Evolutionary conservation across 495 filamentous ascomycete genomes (phyloP).

Genomic region (Hypoxylon cercidicola): DNA sequence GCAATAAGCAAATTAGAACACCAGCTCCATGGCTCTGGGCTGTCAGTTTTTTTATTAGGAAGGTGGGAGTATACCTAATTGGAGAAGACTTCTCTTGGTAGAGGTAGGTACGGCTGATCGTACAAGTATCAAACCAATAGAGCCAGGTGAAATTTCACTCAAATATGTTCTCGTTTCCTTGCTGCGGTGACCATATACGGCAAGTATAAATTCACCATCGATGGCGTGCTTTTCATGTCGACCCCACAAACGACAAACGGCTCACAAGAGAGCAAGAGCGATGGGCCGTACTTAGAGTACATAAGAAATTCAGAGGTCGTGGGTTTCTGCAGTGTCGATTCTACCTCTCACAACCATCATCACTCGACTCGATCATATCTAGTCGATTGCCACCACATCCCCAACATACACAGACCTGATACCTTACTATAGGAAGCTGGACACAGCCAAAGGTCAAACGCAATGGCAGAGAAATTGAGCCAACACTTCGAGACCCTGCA

Average conservation of each 20-base stretch:
- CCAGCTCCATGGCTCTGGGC: not conserved
- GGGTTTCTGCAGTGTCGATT: too few relatives aligned
- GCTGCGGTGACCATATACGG: conserved; percentile 6
- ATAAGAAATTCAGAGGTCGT: conserved; percentile 15
- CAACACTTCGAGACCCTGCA: conserved; percentile 92
- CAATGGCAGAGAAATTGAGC: conserved; percentile 51
- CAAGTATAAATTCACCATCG: conserved; percentile 26
- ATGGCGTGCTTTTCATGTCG: conserved; percentile 35
- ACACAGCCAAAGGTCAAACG: conserved; percentile 4
- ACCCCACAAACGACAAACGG: conserved; percentile 31
- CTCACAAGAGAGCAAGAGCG: conserved; percentile 10
- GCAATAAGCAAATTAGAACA: too few relatives aligned
- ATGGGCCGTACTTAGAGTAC: conserved; percentile 21
- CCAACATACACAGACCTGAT: conserved; percentile 17
- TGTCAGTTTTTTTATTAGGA: not conserved
- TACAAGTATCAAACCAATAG: too few relatives aligned
- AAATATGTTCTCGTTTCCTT: not conserved
- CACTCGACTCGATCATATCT: conserved; percentile 13
- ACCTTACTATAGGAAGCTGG: too few relatives aligned
- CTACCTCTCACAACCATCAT: too few relatives aligned
- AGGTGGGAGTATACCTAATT: too few relatives aligned
- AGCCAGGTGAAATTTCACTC: too few relatives aligned
- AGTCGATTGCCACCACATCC: not conserved
- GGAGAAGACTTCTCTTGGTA: too few relatives aligned
- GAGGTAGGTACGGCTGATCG: too few relatives aligned